These are phyloP conservation scores for Suillus placidus DNA, from an alignment of 768 basidiomycete genomes.

Conservation along the genomic window DNA sequence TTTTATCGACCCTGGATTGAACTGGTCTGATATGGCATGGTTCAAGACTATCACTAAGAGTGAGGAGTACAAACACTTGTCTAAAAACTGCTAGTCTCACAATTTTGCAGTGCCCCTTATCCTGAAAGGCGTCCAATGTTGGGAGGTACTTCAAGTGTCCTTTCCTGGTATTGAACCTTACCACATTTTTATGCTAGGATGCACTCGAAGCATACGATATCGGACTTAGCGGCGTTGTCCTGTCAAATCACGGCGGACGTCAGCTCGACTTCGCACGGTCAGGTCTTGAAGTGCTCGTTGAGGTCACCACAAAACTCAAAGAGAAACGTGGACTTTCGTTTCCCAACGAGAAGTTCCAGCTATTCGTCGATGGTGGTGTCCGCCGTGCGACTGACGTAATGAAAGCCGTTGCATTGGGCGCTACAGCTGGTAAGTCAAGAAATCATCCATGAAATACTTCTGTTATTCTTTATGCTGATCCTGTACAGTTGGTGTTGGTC, in stretches of 20 bases:
- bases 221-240: conserved; percentile 50
- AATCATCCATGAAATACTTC: not conserved
- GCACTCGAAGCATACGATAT: conserved; percentile 39
- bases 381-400: conserved; percentile 51
- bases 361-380: conserved; percentile 51
- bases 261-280: conserved; percentile 51
- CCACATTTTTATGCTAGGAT: conserved; percentile 27
- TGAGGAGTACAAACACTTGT: conserved; percentile 20
- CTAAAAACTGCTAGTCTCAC: not conserved
- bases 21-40: conserved; percentile 81
- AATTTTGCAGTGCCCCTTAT: conserved; percentile 53
- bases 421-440: conserved; percentile 34
- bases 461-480: not conserved
- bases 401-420: conserved; percentile 57
- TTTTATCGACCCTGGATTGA: conserved; percentile 88
- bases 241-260: conserved; percentile 62
- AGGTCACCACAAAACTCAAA: conserved; percentile 21
- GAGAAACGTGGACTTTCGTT: conserved; percentile 16
- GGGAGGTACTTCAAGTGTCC: conserved; percentile 33
- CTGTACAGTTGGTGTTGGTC: conserved; percentile 65
- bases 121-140: conserved; percentile 54
- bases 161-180: not conserved
- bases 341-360: conserved; percentile 34
- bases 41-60: conserved; percentile 62
- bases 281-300: conserved; percentile 34